phyloP scores from a whole-genome alignment of 1,284 basidiomycete genomes.

The Heterobasidion irregulare region DNA sequence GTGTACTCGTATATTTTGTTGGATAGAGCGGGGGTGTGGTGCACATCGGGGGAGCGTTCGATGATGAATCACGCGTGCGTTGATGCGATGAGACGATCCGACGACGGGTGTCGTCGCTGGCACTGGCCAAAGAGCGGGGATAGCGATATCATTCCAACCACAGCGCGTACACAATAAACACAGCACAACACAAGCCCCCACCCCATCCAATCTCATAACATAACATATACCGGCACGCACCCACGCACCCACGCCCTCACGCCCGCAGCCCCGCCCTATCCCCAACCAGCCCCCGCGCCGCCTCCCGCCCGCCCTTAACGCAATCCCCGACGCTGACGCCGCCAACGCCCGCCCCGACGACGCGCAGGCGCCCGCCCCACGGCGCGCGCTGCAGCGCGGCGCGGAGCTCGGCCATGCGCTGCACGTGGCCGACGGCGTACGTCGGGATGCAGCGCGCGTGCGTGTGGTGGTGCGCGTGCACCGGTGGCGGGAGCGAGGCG shows the following conservation, averaged over 20 bases:
- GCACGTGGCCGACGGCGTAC: constrained; percentile 66
- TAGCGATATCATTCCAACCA: too few relatives aligned
- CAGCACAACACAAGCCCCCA: too few relatives aligned
- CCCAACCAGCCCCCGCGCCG: constrained; percentile 26
- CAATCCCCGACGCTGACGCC: constrained; percentile 92
- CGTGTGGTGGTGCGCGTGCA: constrained; percentile 45
- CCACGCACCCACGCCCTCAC: not conserved
- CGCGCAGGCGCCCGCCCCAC: constrained; percentile 41
- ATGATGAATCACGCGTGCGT: too few relatives aligned
- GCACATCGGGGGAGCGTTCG: too few relatives aligned
- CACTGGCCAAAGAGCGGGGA: too few relatives aligned
- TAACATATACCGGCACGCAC: too few relatives aligned
- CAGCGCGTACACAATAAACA: too few relatives aligned
- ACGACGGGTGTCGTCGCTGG: too few relatives aligned
- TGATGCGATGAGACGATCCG: too few relatives aligned
- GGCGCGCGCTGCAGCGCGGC: constrained; percentile 18
- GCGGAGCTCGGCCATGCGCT: constrained; percentile 59
- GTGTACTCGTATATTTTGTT: too few relatives aligned
- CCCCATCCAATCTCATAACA: too few relatives aligned
- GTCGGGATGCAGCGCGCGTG: constrained; percentile 81
- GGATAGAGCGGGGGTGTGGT: too few relatives aligned
- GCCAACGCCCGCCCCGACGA: constrained; percentile 82
- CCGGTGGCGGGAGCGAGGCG: constrained; percentile 44
- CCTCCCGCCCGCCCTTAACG: constrained; percentile 62
- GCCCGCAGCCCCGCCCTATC: not conserved